Conservation (phyloP, 208 protist species). For the Acanthamoeba triangularis region DNA sequence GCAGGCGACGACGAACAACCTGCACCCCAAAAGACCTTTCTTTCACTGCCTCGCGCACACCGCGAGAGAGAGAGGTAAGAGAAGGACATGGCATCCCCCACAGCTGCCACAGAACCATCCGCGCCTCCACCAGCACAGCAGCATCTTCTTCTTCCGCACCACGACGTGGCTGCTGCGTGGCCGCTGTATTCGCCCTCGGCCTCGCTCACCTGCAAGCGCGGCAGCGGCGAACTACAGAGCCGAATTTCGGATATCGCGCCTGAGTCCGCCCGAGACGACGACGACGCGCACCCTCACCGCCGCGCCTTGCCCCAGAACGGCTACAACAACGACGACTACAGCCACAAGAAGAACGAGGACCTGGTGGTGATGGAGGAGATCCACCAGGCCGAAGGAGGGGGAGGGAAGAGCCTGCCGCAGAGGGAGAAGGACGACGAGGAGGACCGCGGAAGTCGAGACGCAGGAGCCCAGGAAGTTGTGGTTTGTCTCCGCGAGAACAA, state of each 20-base stretch:
- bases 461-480: background rate
- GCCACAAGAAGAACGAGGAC: background rate
- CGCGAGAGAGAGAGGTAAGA: background rate
- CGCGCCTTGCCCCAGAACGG: no score
- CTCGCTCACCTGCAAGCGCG: background rate
- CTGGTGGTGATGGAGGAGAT: background rate
- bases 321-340: background rate
- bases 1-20: background rate
- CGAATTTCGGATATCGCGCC: no score
- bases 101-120: background rate
- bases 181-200: background rate
- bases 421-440: conserved; percentile 32
- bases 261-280: no score
- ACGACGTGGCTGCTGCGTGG: background rate
- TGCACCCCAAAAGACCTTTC: background rate
- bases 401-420: conserved; percentile 15
- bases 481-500: conserved; percentile 54
- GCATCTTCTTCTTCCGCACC: background rate
- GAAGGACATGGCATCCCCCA: background rate
- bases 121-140: background rate
- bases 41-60: background rate
- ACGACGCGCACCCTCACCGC: no score
- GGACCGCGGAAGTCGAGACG: background rate
- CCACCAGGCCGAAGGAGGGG: background rate
- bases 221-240: background rate